Evolutionary conservation across 164 flowering plant genomes (phyloP), one percentile per base, ranked within the genome.

Genomic region (Tetrastigma voinierianum): DNA sequence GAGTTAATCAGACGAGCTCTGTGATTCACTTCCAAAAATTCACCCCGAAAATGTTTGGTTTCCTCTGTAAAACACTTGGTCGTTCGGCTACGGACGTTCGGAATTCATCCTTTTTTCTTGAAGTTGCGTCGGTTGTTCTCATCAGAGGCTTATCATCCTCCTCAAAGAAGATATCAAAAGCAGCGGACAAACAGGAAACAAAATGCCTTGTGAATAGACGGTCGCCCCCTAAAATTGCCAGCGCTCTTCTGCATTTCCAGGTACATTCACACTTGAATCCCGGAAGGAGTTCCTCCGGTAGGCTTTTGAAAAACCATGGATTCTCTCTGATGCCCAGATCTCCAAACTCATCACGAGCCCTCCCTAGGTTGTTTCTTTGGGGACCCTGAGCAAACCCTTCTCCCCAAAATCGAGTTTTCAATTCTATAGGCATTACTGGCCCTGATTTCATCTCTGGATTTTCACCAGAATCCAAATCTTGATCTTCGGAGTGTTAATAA

Each of bases 351-450:
- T 69, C 11, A 51, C 21, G 9, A 17, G 2, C 3, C 43, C 2
- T 1, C 72, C 66, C n/a, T 5, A 1, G 0, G 13, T 69, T 23
- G 61, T 69, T 46, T 40, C 13, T 1, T 20, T n/a, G n/a, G 47
- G 1, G 25, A 61, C 44, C 47, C 72, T 14, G 54, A 69, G 32
- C 46, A 61, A 23, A 54, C 44, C 24, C 54, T 69, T 55, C 8
- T 24, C 25, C 67, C 72, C 2, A 69, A 69, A 18, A 20, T 69
- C 14, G 61, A 69, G 14, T 62, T 47, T 54, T 68, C 15, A 11
- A 1, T 21, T 68, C 60, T 0, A 43, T 61, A 15, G 71, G 71
- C 16, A 11, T 55, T 60, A 52, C 46, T 16, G 44, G n/a, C n/a
- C n/a, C n/a, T n/a, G n/a, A n/a, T n/a, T n/a, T n/a, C n/a, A n/a